Conservation (phyloP, 106 monocot species). For the Hemerocallis citrina region DNA sequence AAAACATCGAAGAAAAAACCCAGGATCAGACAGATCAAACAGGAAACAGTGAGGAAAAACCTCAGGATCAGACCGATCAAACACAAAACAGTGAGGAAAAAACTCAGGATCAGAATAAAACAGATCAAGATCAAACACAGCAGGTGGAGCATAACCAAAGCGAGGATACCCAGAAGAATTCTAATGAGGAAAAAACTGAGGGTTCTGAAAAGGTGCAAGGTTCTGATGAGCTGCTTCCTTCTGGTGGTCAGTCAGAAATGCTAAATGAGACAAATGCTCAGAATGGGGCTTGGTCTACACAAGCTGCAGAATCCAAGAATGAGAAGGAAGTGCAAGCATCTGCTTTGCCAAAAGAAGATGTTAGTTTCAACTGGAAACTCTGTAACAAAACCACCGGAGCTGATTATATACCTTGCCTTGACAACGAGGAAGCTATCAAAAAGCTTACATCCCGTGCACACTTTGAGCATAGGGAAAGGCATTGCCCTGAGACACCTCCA, state of each 20-base stretch:
- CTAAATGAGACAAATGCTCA: conserved; percentile 66
- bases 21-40: no score
- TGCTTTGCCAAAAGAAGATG: conserved; percentile 19
- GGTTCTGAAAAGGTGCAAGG: conserved; percentile 4
- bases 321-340: conserved; percentile 56
- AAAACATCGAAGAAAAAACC: conserved; percentile 10
- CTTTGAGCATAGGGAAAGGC: conserved; percentile 86
- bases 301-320: conserved; percentile 63
- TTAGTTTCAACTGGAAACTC: conserved; percentile 56
- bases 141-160: conserved; percentile 21
- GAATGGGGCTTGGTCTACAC: conserved; percentile 75
- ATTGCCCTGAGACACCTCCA: conserved; percentile 73
- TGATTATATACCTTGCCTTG: conserved; percentile 96
- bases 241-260: conserved; percentile 71
- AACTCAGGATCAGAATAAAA: conserved; percentile 19
- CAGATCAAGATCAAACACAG: conserved; percentile 18
- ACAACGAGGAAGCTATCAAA: conserved; percentile 67
- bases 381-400: conserved; percentile 56
- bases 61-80: conserved; percentile 7
- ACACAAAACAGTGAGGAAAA: conserved; percentile 13
- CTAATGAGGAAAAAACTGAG: conserved; percentile 11
- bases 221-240: conserved; percentile 38
- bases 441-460: conserved; percentile 58
- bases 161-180: conserved; percentile 10
- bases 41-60: background rate